Percentiles rank a stretch among this genome's conserved stretches.
phyloP scores from a whole-genome alignment of 768 basidiomycete genomes.

The Floccularia luteovirens region DNA sequence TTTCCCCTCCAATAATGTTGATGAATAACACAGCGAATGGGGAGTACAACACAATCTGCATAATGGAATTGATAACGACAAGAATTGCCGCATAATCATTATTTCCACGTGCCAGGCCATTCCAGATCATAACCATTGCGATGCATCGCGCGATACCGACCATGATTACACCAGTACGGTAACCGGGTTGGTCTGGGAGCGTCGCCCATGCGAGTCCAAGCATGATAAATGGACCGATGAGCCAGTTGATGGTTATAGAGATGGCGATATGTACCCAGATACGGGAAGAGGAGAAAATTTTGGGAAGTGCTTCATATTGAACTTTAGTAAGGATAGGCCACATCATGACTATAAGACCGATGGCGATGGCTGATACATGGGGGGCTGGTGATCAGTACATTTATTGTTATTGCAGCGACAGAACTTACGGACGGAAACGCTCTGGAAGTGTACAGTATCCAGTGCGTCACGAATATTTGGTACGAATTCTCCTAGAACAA shows the following conservation, averaged over 20 bases:
- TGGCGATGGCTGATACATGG: conserved; percentile 52
- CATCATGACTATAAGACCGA: conserved; percentile 84
- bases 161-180: conserved; percentile 75
- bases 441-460: conserved; percentile 50
- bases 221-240: conserved; percentile 77
- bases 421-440: conserved; percentile 72
- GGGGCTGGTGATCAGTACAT: background rate
- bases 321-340: conserved; percentile 77
- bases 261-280: conserved; percentile 66
- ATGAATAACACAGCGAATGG: conserved; percentile 71
- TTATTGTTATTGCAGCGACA: background rate
- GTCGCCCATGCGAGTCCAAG: conserved; percentile 83
- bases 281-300: conserved; percentile 38
- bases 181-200: conserved; percentile 68
- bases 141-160: conserved; percentile 72
- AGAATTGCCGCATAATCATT: conserved; percentile 70
- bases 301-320: conserved; percentile 64
- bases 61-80: conserved; percentile 70
- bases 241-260: conserved; percentile 72
- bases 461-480: conserved; percentile 54
- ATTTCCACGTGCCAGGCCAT: conserved; percentile 64
- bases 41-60: conserved; percentile 74
- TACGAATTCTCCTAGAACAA: conserved; percentile 65
- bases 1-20: conserved; percentile 51
- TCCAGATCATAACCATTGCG: conserved; percentile 82